Base-by-base conservation (phyloP, 164 flowering plant species). In the Piper longum region DNA sequence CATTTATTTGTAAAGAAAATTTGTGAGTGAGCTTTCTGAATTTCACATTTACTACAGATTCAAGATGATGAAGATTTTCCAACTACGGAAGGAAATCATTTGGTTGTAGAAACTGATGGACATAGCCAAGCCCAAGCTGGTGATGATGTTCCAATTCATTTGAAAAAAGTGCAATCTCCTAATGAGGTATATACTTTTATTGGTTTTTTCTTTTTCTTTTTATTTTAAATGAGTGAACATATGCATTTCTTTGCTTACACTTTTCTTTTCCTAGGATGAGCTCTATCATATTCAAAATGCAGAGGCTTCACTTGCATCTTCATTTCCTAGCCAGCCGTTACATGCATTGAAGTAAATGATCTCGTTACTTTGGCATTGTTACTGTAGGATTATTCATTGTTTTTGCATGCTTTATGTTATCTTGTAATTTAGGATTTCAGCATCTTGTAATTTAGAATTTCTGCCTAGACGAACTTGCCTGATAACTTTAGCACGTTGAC, bases 281-380 rank as follows among this genome's bases (percentile, higher is more conserved):
- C 54, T 78, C 48, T 75, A 71, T 45, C 81, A 80, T 70, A 71
- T 81, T 74, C 78, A 74, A 62, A 80, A 79, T 79, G 72, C 82
- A 77, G 89, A 89, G 72, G 72, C 66, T 66, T 79, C 91, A 36
- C 83, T 86, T 70, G 78, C 87, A 73, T 82, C 89, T 54, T 64
- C 71, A 62, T 88, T 93, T 80, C 97, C 99, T 18, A 73, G 78
- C 55, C 80, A 82, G 68, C 93, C 99, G 70, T 80, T 90, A 64
- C 86, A 87, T 76, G 99, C 99, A 59, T 89, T 88, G 26, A 90
- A 90, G 99, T 90, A 87, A 70, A 9, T 65, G 54, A 60, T 12
- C 14, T 12, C 14, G 0, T 44, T 5, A 48, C 52, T 6, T 14
- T 9, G 52, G 14, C 9, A 9, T 48, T 14, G 3, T 48, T 9